These are phyloP conservation scores for Haematococcus sp. DNA, from an alignment of 139 green algal species.

Conservation along the genomic window DNA sequence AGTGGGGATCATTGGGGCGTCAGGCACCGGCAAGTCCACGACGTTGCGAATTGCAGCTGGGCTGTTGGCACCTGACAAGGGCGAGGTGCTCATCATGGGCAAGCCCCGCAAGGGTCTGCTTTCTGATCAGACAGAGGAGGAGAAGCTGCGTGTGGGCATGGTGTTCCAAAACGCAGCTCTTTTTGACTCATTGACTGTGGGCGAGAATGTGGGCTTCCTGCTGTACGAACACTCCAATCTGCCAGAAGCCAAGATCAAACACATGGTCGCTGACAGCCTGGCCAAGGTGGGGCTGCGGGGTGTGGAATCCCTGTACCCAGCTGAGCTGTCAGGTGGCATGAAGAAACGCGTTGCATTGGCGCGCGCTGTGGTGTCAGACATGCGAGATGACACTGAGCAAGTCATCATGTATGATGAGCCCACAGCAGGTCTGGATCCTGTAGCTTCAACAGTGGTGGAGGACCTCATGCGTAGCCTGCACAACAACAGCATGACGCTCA, in stretches of 20 bases:
- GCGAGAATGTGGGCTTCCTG: slow-evolving; percentile 93
- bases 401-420: slow-evolving; percentile 99
- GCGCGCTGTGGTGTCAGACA: slow-evolving; percentile 49
- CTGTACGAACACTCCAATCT: slow-evolving; percentile 91
- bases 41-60: slow-evolving; percentile 91
- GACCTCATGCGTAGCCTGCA: slow-evolving; percentile 93
- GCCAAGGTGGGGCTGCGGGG: slow-evolving; percentile 86
- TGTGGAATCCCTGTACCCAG: slow-evolving; percentile 88
- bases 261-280: slow-evolving; percentile 77
- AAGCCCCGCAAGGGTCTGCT: slow-evolving; percentile 72
- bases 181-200: slow-evolving; percentile 97
- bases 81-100: slow-evolving; percentile 82
- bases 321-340: slow-evolving; percentile 96
- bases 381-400: slow-evolving; percentile 49
- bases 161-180: slow-evolving; percentile 98
- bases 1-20: slow-evolving; percentile 97
- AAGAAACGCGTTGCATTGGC: slow-evolving; percentile 98
- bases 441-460: slow-evolving; percentile 96
- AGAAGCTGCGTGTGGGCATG: slow-evolving; percentile 75
- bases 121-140: slow-evolving; percentile 55
- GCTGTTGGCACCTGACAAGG: slow-evolving; percentile 89
- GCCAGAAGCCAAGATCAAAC: slow-evolving; percentile 61
- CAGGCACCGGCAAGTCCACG: slow-evolving; percentile 97
- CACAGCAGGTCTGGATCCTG: slow-evolving; percentile 95
- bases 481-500: slow-evolving; percentile 15